Evolutionary conservation across 116 monocot genomes (phyloP), one percentile per base, ranked within the genome.

Genomic region (Dioscorea cayenensis): DNA sequence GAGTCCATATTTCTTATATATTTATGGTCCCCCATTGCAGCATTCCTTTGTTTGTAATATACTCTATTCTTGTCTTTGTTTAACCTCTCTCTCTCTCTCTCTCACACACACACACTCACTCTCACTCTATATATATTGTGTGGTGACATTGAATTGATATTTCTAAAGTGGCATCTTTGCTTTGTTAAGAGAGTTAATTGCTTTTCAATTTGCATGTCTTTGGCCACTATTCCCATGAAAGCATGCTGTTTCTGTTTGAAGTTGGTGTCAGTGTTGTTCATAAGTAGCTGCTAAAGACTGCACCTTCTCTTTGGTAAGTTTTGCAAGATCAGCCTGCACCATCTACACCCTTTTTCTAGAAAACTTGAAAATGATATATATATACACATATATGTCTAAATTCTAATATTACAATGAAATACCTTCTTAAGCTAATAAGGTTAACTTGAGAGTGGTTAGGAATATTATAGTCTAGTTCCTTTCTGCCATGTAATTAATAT

Each of bases 321-420:
- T 67, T 38, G 75, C 19, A 67, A 67, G 37, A 60, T 60, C 75
- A 60, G 75, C 23, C 66, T 18, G 55, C 75, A 67, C 20, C 75
- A 67, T 66, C 37, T 67, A 37, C 60, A 67, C 8, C 67, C 36
- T 60, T 22, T 36, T 60, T 60, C 43, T 38, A 67, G 66, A 22
- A 38, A 58, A 6, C 20, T 52, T 50, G 73, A 73, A 28, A 73
- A 32, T 51, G 73, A 74, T 74, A 22, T 67, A 13, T 32, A 32
- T 2, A 32, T 3, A 25, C 25, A 25, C 25, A 25, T 25, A 25
- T 25, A 25, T 25, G 25, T 25, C 25, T 25, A 25, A 25, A 25
- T 25, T 25, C 25, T 25, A 32, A 32, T 32, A 4, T 32, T 32
- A 32, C 25, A 32, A 32, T 32, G 32, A 32, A 32, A 29, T 29